Evolutionary conservation across 2,329 filamentous ascomycete species (phyloP), one percentile per base, ranked within the genome.

Genomic region (Orbilia brochopaga): DNA sequence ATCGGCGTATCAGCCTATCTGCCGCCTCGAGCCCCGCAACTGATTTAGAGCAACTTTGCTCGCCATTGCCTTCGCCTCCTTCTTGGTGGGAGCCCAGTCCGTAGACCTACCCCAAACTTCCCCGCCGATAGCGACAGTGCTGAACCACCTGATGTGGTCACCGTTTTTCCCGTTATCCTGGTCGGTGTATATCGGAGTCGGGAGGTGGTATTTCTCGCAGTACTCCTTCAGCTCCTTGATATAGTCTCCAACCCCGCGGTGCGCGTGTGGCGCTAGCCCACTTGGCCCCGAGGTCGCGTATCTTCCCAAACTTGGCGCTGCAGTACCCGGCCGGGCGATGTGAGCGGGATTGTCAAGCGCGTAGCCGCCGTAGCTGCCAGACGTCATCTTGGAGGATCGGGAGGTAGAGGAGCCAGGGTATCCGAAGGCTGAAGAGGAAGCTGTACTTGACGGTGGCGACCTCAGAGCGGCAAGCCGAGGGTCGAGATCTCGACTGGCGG

Each of bases 131-230:
- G 48, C 60, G 1, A 76, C 74, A 1, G 53, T 74, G 13, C 73
- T 75, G 15, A 46, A 65, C 75, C 75, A 76, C 35, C 63, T 54
- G 19, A 76, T 75, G 17, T 59, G 56, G 13, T 73, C 73, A 1
- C 75, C 75, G 23, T 69, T 64, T 10, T 52, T 56, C 0, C 72
- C 74, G 23, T 76, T 76, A 32, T 75, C 70, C 19, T 50, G 42
- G 21, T 70, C 66, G 13, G 24, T 1, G 23, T 70, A 70, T n/a
- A 64, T 48, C n/a, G 44, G 48, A 11, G 21, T 27, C 13, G 54
- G 54, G 59, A 48, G 59, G 8, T 27, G 66, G 8, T 40, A 50
- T 23, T 70, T 70, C 24, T 70, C 66, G 50, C 66, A 70, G 40
- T 50, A 70, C 21, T 70, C 66, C 10, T 70, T 70, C 7, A 70